Evolutionary conservation across 768 basidiomycete genomes (phyloP).

Genomic region (Termitomyces sp.): DNA sequence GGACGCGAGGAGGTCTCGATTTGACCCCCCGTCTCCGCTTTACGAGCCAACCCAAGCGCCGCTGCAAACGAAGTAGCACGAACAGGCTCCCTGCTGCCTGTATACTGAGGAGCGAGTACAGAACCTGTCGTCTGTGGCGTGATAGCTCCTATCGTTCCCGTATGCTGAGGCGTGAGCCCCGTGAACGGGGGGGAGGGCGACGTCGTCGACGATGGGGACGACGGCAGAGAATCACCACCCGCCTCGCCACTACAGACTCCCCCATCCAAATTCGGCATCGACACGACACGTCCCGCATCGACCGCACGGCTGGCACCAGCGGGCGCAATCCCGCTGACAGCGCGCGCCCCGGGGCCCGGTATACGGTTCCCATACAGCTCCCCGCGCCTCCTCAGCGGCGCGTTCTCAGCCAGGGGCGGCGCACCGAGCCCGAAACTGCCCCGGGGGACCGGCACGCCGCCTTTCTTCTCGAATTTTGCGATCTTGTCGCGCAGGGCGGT

Average conservation of each 20-base stretch:
- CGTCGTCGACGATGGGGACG: conserved; percentile 26
- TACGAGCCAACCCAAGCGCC: conserved; percentile 38
- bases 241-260: conserved; percentile 9
- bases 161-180: conserved; percentile 10
- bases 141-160: neutral
- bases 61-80: conserved; percentile 35
- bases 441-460: conserved; percentile 71
- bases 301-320: conserved; percentile 17
- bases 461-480: conserved; percentile 76
- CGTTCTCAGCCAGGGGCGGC: conserved; percentile 48
- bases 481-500: conserved; percentile 60
- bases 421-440: conserved; percentile 70
- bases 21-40: conserved; percentile 33
- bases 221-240: conserved; percentile 19
- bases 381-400: conserved; percentile 47
- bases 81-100: conserved; percentile 13
- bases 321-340: conserved; percentile 19
- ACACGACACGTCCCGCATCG: conserved; percentile 25
- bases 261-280: conserved; percentile 18
- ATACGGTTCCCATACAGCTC: conserved; percentile 78
- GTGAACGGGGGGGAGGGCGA: conserved; percentile 19
- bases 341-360: conserved; percentile 36
- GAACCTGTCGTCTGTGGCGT: conserved; percentile 7
- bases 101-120: conserved; percentile 10
- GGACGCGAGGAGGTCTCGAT: conserved; percentile 12